Evolutionary conservation across 1,284 basidiomycete species (phyloP), one percentile per base, ranked within the genome.

Genomic region (Moesziomyces globuligerus): DNA sequence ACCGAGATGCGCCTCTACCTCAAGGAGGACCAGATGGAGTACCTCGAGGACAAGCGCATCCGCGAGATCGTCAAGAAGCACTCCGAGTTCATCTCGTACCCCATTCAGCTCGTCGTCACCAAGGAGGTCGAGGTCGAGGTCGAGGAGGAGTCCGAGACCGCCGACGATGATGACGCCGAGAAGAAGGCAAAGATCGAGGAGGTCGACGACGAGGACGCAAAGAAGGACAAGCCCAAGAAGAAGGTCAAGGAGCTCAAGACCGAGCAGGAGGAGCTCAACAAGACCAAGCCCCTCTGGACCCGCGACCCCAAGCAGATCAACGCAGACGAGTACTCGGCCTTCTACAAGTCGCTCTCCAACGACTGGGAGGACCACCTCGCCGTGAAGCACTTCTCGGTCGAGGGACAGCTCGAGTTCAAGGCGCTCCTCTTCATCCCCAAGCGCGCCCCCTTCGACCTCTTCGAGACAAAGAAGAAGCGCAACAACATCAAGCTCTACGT

Each of bases 401-500:
- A 99, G 85, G 96, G 96, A 87, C 95, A 99, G 85, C 93, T 99
- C 80, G 96, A 81, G 86, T 98, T 99, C 90, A 98, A 98, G 90
- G 94, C 95, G 29, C 94, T 99, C 84, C 90, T 98, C 80, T 99
- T 76, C 45, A 41, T 81, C 67, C 95, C 95, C 79, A 98, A 97
- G 86, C 91, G 94, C 42, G 66, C 44, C 39, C 54, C 95, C 55
- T 98, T 98, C 85, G 96, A 99, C 83, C 90, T 98, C 85, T 99
- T 99, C 86, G 96, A 98, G 88, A 92, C 91, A 77, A 98, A 99
- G 91, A 98, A 98, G 92, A 98, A 98, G 90, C 92, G 95, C 83
- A 98, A 98, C 89, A 98, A 98, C 91, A 98, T 99, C 89, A 98
- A 98, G 88, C 93, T 99, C 84, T 98, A 98, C 85, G 96, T 99